These are phyloP conservation scores for Tetradesmus obliquus DNA, from an alignment of 139 green algal species.

Conservation along the genomic window DNA sequence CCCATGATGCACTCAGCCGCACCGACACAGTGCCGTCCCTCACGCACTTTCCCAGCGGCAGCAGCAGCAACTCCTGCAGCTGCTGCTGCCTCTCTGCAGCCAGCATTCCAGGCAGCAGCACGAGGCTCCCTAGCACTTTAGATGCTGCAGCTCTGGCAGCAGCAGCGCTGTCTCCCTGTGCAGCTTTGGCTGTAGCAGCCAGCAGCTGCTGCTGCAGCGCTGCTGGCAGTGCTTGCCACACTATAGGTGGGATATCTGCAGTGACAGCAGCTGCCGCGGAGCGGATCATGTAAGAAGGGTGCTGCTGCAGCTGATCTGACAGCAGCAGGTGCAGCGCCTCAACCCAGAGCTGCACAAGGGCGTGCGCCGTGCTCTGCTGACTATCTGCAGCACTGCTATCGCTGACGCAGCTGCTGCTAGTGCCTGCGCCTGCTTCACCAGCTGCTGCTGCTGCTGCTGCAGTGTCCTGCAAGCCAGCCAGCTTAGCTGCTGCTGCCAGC, in stretches of 20 bases:
- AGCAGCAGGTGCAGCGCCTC: constrained; percentile 48
- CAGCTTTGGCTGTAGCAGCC: neutral
- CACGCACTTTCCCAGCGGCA: neutral
- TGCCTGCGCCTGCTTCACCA: neutral
- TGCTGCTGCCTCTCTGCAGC: neutral
- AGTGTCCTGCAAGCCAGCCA: neutral
- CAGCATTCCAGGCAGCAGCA: constrained; percentile 18
- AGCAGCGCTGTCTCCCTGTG: constrained; percentile 41
- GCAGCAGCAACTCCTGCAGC: constrained; percentile 24
- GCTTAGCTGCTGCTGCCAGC: constrained; percentile 32
- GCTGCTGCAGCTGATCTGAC: constrained; percentile 5
- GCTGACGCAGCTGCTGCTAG: neutral
- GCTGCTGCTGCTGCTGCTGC: constrained; percentile 15
- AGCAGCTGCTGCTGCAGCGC: constrained; percentile 38
- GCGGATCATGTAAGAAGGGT: constrained; percentile 61
- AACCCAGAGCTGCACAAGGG: constrained; percentile 40
- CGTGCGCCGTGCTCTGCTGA: neutral
- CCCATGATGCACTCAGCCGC: constrained; percentile 62
- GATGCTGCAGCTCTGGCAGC: constrained; percentile 60
- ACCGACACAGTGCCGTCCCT: constrained; percentile 57
- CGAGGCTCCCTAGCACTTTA: constrained; percentile 53
- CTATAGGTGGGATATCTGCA: constrained; percentile 7
- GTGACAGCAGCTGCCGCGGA: constrained; percentile 46
- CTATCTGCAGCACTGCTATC: neutral
- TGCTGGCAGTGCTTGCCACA: constrained; percentile 43